Evolutionary conservation across 2,329 filamentous ascomycete genomes (phyloP).

Genomic region (Xylaria hypoxylon): DNA sequence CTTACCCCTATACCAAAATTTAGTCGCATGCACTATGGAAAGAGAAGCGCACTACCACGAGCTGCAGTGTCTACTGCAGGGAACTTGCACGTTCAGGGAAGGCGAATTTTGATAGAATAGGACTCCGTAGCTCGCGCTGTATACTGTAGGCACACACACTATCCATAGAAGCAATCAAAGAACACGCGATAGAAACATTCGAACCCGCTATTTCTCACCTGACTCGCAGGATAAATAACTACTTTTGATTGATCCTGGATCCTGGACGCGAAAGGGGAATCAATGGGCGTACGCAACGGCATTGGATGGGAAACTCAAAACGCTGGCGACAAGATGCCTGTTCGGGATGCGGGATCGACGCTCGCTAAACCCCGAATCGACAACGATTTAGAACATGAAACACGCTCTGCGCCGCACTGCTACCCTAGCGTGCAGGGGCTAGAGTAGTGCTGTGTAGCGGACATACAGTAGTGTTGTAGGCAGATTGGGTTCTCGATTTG

Average conservation of each 20-base stretch:
- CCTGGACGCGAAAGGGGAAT: background rate
- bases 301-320: constrained; percentile 8
- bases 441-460: background rate
- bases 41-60: constrained; percentile 17
- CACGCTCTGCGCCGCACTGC: constrained; percentile 47
- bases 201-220: background rate
- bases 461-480: background rate
- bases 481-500: background rate
- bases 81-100: no score
- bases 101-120: background rate
- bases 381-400: constrained; percentile 46
- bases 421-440: constrained; percentile 36
- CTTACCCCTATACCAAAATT: background rate
- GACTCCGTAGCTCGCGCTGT: background rate
- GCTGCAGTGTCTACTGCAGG: no score
- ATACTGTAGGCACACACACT: background rate
- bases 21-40: constrained; percentile 10
- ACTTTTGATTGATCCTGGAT: constrained; percentile 7
- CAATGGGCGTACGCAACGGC: background rate
- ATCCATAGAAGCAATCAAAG: constrained; percentile 15
- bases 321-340: constrained; percentile 36
- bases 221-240: constrained; percentile 10
- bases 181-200: constrained; percentile 1
- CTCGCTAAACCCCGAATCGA: constrained; percentile 39
- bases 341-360: constrained; percentile 41